Base-by-base conservation (phyloP, 345 rosid species). In the Cardamine chenopodiifolia region DNA sequence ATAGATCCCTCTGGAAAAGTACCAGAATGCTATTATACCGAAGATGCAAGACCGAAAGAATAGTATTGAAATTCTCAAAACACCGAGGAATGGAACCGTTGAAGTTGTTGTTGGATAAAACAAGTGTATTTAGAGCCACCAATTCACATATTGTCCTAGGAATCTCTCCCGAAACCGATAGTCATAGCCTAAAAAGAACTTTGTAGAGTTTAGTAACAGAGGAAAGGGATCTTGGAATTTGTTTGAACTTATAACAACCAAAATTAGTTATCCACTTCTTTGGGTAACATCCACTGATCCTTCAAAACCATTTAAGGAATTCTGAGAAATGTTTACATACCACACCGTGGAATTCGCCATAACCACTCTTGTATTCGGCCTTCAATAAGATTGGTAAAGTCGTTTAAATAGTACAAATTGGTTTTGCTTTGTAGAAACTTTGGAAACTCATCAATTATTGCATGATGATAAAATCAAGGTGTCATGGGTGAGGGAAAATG, bases 81-180 rank as follows among this genome's bases (percentile, higher is more conserved):
- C 82, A 82, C 7, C 15, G 26, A 8, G 82, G 80, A 54, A 78
- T 19, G 3, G 11, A 25, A 10, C 80, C 78, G 9, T 5, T 75
- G 48, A 82, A 49, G 22, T 79, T 68, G 68, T 79, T 82, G 42
- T 53, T 28, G 15, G 79, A 77, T 26, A 80, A 13, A 54, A 66
- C 73, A 19, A 82, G 81, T 52, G 49, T 34, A 1, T 17, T 0
- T 9, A 73, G 66, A 15, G 7, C 1, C 18, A 23, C 53, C 52
- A 73, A 12, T 15, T 39, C 5, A 52, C 77, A 77, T 7, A 76
- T 57, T 11, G 4, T 1, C 4, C 3, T n/a, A 4, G 78, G 68
- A 52, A 82, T 73, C 32, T 40, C 32, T 14, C 77, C 77, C 0
- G 63, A 52, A 39, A 72, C 25, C 18, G 14, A 26, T 71, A 60